These are phyloP conservation scores for Aspergillus spinulosporus DNA, from an alignment of 2,329 filamentous ascomycete genomes.

Conservation along the genomic window DNA sequence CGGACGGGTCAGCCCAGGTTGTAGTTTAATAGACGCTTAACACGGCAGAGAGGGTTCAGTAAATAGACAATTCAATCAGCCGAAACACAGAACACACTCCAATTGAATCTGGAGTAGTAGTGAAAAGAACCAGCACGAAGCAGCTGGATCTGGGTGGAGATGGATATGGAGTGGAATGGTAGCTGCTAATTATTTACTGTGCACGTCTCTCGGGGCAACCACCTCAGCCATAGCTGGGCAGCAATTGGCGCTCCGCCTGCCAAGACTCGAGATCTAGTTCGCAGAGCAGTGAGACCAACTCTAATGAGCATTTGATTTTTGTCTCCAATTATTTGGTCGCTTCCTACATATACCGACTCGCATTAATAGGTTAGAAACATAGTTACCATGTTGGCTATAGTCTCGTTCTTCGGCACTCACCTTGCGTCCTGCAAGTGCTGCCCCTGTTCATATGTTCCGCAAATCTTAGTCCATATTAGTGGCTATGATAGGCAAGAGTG, in stretches of 20 bases:
- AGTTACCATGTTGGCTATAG: too few relatives aligned
- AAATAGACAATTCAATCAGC: constrained; percentile 8
- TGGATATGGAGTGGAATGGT: constrained; percentile 21
- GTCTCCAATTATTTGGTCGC: too few relatives aligned
- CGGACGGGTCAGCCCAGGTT: constrained; percentile 13
- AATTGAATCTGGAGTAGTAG: constrained; percentile 12
- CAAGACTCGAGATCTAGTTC: background rate
- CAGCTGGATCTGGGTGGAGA: constrained; percentile 26
- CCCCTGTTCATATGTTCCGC: background rate
- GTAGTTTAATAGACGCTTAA: constrained; percentile 7
- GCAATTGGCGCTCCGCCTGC: background rate
- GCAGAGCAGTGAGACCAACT: background rate
- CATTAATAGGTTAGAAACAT: too few relatives aligned
- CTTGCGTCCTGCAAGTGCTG: background rate
- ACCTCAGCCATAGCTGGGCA: background rate
- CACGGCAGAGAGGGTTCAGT: background rate
- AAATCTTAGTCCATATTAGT: background rate
- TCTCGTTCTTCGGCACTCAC: background rate
- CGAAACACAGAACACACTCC: constrained; percentile 6
- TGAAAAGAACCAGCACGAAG: constrained; percentile 18
- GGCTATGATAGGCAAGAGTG: too few relatives aligned
- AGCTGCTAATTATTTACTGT: constrained; percentile 28
- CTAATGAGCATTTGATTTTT: background rate
- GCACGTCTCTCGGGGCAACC: constrained; percentile 34
- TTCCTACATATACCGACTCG: too few relatives aligned